Evolutionary conservation across 1,139 yeast species (phyloP).

Genomic region (Suhomyces bribrorum): DNA sequence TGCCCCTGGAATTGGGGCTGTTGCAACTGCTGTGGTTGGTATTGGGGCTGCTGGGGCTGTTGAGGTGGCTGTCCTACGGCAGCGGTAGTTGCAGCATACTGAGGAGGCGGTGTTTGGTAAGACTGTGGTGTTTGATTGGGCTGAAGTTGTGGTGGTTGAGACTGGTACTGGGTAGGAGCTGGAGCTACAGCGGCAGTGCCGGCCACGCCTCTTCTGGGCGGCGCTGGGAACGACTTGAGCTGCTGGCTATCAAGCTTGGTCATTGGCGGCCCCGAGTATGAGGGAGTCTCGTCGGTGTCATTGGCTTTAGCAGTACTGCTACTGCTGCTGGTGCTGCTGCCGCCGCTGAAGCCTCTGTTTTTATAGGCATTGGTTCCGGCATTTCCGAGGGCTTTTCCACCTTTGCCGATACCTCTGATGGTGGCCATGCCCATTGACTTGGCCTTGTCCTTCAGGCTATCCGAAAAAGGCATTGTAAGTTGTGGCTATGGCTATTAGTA

Average conservation of each 20-base stretch:
- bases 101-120: constrained; percentile 4
- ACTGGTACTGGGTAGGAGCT: constrained; percentile 2
- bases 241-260: constrained; percentile 35
- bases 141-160: constrained; percentile 8
- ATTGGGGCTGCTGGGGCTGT: constrained; percentile 13
- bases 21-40: constrained; percentile 11
- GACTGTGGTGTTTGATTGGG: constrained; percentile 13
- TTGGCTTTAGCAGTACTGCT: neutral
- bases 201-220: constrained; percentile 41
- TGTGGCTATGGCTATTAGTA: no score
- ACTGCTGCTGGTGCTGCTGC: constrained; percentile 5
- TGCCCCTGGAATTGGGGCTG: constrained; percentile 6
- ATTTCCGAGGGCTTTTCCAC: constrained; percentile 47
- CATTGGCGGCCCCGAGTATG: constrained; percentile 14
- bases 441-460: constrained; percentile 50
- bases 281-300: constrained; percentile 2
- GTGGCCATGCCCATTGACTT: constrained; percentile 50
- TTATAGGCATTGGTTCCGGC: constrained; percentile 55
- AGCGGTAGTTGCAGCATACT: constrained; percentile 8
- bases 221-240: constrained; percentile 52
- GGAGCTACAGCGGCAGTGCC: constrained; percentile 9
- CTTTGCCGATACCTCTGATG: constrained; percentile 50
- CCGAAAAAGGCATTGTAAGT: constrained; percentile 44
- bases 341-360: constrained; percentile 20
- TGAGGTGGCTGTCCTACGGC: constrained; percentile 13